Evolutionary conservation across 768 basidiomycete species (phyloP).

Genomic region (Boletus sp.): DNA sequence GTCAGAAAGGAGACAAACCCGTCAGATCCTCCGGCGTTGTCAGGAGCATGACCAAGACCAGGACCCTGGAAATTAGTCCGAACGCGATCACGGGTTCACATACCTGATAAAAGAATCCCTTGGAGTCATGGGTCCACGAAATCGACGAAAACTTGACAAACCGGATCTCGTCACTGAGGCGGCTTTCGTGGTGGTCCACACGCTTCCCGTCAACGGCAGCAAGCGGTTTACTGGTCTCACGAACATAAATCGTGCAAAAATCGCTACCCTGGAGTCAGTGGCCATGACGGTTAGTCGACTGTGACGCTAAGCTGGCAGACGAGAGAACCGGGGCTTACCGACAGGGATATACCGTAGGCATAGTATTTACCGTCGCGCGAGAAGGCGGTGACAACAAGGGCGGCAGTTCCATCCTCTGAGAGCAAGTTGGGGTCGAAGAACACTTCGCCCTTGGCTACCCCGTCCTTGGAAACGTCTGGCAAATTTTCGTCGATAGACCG

Average conservation of each 20-base stretch:
- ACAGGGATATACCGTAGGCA: conserved; percentile 73
- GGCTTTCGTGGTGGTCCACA: conserved; percentile 44
- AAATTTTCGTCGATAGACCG: conserved; percentile 52
- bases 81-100: conserved; percentile 3
- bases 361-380: conserved; percentile 66
- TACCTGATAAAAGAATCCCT: conserved; percentile 83
- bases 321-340: conserved; percentile 41
- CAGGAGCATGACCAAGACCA: not conserved
- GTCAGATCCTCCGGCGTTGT: not conserved
- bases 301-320: not conserved
- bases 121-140: conserved; percentile 73
- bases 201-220: conserved; percentile 36
- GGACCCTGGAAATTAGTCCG: not conserved
- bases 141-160: conserved; percentile 76
- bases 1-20: conserved; percentile 4
- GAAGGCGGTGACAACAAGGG: conserved; percentile 57
- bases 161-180: conserved; percentile 63
- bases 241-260: conserved; percentile 64
- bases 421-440: conserved; percentile 82
- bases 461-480: conserved; percentile 49
- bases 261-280: conserved; percentile 59
- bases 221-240: conserved; percentile 59
- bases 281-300: not conserved
- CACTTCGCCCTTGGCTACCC: conserved; percentile 54
- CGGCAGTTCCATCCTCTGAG: conserved; percentile 67